Evolutionary conservation across 2,329 filamentous ascomycete species (phyloP), one percentile per base, ranked within the genome.

Genomic region (Thielaviopsis euricoi): DNA sequence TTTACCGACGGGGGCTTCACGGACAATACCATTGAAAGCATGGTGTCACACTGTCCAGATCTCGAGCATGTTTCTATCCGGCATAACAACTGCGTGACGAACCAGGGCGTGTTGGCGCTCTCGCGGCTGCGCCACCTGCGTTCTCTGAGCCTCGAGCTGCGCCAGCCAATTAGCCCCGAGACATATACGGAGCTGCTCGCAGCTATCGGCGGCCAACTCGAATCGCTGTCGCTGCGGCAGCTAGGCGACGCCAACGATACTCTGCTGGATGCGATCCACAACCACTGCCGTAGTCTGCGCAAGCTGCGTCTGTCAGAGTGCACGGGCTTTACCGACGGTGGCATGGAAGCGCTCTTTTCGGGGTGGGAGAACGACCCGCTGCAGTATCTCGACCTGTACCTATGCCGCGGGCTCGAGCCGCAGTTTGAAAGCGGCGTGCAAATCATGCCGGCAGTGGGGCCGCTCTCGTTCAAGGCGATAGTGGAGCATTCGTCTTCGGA

Each of bases 271-370:
- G 75, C 79, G 0, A 84, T 96, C 59, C 86, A 89, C 67, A 71
- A 78, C 6, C 75, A 82, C 46, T 95, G 89, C 69, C 75, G 71
- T 6, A 71, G 74, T 1, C 76, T 97, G 17, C 70, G 68, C 56
- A 96, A 96, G 67, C 77, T 97, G 19, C 86, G 90, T 55, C 81
- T 97, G 64, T 86, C 83, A 0, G 83, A 88, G 62, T 94, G 88
- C 68, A 79, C 85, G 64, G 70, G 74, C 12, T 85, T 86, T 71
- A 89, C 86, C 0, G 90, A 97, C 67, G 75, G 75, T 3, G 88
- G 79, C 2, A 91, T 89, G 62, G 77, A 74, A 1, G 71, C 75
- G 1, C 78, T 97, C 10, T 96, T 96, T 70, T 81, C 73, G 0
- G 71, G 75, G 61, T 95, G 90, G 90, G 65, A 71, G 7, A 95